Evolutionary conservation across 73 alveolate species (phyloP).

Genomic region (Paramecium octaurelia): DNA sequence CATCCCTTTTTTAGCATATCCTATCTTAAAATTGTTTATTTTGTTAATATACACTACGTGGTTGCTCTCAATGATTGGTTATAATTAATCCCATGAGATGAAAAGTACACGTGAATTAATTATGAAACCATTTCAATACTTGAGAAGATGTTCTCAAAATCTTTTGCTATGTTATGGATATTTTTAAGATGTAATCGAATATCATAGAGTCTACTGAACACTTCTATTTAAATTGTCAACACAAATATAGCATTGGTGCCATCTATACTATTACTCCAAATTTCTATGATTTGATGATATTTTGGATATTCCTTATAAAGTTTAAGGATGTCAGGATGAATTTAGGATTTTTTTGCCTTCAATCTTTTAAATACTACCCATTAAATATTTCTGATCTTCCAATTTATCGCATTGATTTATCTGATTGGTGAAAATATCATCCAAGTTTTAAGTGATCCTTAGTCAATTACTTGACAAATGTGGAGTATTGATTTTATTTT

Average conservation of each 20-base stretch:
- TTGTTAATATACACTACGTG: background rate
- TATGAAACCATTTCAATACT: background rate
- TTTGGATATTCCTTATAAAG: background rate
- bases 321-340: background rate
- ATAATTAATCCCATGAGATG: background rate
- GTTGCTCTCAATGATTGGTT: background rate
- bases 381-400: background rate
- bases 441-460: background rate
- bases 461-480: background rate
- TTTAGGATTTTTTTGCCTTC: background rate
- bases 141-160: background rate
- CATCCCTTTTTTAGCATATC: background rate
- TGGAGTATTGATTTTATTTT: background rate
- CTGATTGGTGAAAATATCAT: background rate
- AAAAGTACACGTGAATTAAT: background rate
- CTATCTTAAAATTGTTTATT: background rate
- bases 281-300: background rate
- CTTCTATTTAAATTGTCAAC: background rate
- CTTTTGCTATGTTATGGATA: background rate
- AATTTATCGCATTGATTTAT: background rate
- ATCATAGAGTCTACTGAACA: background rate
- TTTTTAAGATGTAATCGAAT: background rate
- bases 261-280: background rate
- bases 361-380: constrained; percentile 1
- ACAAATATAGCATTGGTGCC: constrained; percentile 35